phyloP scores from a whole-genome alignment of 257 asterid genomes.

The Petunia secreta region DNA sequence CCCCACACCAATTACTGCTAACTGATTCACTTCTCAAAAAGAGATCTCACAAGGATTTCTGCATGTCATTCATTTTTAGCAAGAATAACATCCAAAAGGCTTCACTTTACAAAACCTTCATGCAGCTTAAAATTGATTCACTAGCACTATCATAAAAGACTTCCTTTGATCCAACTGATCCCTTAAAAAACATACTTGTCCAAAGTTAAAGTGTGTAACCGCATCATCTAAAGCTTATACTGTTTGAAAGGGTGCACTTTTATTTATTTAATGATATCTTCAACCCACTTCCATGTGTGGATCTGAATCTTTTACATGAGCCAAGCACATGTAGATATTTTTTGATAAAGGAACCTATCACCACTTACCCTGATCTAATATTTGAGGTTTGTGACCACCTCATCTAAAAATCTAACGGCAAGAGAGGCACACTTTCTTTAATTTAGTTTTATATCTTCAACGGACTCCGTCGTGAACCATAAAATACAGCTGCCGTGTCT shows the following conservation, averaged over 20 bases:
- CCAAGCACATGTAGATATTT: not conserved
- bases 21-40: not conserved
- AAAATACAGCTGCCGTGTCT: too few species aligned
- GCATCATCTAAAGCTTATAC: not conserved
- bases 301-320: not conserved
- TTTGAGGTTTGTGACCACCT: not conserved
- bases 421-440: not conserved
- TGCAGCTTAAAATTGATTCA: not conserved
- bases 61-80: not conserved
- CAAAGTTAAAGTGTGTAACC: not conserved
- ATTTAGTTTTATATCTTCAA: not conserved
- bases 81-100: not conserved
- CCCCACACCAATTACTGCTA: not conserved
- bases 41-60: not conserved
- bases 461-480: not conserved
- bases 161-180: slow-evolving; percentile 8
- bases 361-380: not conserved
- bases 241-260: not conserved
- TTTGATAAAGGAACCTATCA: not conserved
- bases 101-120: not conserved
- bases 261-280: not conserved
- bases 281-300: not conserved
- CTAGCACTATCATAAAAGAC: not conserved
- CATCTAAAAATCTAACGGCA: not conserved
- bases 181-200: not conserved